Conservation (phyloP, 371 early-diverging fungal species). For the Mortierella sp. region DNA sequence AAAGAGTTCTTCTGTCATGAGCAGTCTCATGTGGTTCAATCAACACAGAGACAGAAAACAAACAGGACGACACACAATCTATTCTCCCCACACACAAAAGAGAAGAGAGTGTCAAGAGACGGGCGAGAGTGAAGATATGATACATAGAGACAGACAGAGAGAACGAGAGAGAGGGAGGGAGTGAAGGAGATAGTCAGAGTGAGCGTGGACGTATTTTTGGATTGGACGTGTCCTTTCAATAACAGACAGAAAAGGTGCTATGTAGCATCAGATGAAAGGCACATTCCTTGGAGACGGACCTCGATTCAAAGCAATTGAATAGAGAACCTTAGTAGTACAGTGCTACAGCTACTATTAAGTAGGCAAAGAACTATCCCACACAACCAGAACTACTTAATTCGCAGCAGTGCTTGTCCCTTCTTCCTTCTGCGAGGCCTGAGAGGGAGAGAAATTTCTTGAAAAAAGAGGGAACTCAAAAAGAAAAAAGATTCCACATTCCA, state of each 20-base stretch:
- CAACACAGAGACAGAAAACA: background rate
- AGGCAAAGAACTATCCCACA: background rate
- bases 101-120: background rate
- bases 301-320: background rate
- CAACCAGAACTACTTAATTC: background rate
- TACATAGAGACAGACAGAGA: background rate
- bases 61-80: slow-evolving; percentile 5
- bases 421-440: slow-evolving; percentile 18
- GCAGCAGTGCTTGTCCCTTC: slow-evolving; percentile 4
- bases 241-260: background rate
- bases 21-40: background rate
- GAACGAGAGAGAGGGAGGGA: background rate
- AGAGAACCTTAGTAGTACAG: background rate
- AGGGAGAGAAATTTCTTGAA: background rate
- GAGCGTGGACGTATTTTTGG: background rate
- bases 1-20: background rate
- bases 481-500: slow-evolving; percentile 55
- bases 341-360: background rate
- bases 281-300: slow-evolving; percentile 1
- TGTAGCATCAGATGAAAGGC: background rate
- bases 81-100: background rate
- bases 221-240: background rate
- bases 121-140: background rate
- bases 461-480: slow-evolving; percentile 11
- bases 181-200: background rate